phyloP scores from a whole-genome alignment of 2,329 filamentous ascomycete species.

The Scedosporium dehoogii region DNA sequence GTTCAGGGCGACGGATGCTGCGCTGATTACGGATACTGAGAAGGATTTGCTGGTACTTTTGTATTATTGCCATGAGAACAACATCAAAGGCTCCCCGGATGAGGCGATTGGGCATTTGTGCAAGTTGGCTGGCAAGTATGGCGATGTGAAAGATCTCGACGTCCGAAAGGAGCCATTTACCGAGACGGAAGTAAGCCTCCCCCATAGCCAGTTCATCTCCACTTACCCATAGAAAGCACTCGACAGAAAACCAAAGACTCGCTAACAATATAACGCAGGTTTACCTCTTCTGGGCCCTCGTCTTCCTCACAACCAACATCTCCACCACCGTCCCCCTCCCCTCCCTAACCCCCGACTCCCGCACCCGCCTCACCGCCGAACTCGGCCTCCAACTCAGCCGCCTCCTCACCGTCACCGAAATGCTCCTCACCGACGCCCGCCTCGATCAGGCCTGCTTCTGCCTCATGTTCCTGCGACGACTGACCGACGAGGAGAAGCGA shows the following conservation, averaged over 20 bases:
- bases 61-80: slow-evolving; percentile 9
- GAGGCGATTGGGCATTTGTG: slow-evolving; percentile 9
- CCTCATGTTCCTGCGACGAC: slow-evolving; percentile 8
- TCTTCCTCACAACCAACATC: slow-evolving; percentile 4
- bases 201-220: not conserved
- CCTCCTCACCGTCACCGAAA: slow-evolving; percentile 10
- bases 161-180: slow-evolving; percentile 11
- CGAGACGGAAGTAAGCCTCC: slow-evolving; percentile 10
- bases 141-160: slow-evolving; percentile 9
- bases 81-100: slow-evolving; percentile 5
- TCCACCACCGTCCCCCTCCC: not conserved
- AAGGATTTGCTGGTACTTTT: slow-evolving; percentile 12
- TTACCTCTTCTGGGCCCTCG: slow-evolving; percentile 9
- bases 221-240: not conserved
- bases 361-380: slow-evolving; percentile 8
- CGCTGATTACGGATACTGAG: slow-evolving; percentile 9
- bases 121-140: slow-evolving; percentile 8
- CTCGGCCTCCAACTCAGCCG: slow-evolving; percentile 7
- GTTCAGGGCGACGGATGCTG: slow-evolving; percentile 7
- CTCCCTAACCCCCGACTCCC: not conserved
- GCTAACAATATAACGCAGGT: not conserved
- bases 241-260: not conserved
- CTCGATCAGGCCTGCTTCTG: slow-evolving; percentile 11
- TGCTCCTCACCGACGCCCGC: slow-evolving; percentile 9
- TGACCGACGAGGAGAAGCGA: slow-evolving; percentile 4